phyloP scores from a whole-genome alignment of 2,329 filamentous ascomycete species.

The Ophiostoma piceae region DNA sequence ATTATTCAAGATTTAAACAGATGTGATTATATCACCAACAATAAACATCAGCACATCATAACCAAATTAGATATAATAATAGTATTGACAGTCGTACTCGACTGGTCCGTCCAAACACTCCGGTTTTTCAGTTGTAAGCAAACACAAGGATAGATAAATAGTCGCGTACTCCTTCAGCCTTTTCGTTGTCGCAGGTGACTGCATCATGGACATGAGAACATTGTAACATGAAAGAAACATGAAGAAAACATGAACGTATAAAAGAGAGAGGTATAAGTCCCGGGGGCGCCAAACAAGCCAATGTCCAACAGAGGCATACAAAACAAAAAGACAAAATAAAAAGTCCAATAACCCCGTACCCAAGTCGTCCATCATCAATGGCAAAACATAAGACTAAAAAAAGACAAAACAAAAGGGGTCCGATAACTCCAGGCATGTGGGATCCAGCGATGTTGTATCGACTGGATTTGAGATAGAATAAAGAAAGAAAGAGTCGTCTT shows the following conservation, averaged over 20 bases:
- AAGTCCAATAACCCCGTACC: background rate
- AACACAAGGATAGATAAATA: background rate
- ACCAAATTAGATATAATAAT: background rate
- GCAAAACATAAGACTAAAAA: background rate
- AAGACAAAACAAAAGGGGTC: background rate
- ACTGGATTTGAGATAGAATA: background rate
- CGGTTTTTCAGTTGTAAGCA: background rate
- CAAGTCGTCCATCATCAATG: background rate
- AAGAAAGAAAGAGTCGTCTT: background rate
- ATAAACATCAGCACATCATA: no score
- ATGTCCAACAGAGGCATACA: background rate
- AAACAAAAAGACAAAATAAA: background rate
- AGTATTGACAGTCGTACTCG: background rate
- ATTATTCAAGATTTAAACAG: no score
- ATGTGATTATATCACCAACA: no score
- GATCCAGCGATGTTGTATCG: background rate
- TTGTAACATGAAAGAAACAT: background rate
- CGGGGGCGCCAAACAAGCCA: constrained; percentile 15
- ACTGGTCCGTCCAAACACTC: background rate
- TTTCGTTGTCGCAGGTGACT: background rate
- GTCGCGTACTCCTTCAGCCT: background rate
- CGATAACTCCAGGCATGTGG: background rate
- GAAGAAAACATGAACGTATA: background rate
- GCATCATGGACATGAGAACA: background rate
- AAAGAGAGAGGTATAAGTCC: constrained; percentile 15